Percentiles rank a stretch among this genome's conserved stretches.
phyloP scores from a whole-genome alignment of 148 eudicot genomes.

The Rhododendron simsii region DNA sequence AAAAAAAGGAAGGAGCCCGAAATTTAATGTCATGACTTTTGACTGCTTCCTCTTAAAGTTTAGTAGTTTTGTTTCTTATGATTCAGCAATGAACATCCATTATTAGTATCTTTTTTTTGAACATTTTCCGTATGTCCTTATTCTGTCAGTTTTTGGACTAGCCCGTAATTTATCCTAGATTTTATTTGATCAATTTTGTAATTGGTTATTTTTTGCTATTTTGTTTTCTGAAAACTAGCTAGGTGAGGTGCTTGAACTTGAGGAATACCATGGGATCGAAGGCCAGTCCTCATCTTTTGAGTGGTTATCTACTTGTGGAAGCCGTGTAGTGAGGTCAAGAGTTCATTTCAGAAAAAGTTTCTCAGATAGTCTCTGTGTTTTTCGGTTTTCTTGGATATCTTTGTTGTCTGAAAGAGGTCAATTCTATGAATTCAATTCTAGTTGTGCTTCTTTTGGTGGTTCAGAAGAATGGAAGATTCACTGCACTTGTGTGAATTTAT shows the following conservation, averaged over 20 bases:
- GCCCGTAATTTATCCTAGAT: too few species aligned
- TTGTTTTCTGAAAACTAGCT: background rate
- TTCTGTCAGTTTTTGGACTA: background rate
- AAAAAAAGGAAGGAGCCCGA: too few species aligned
- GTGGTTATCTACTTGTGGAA: background rate
- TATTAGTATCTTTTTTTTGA: background rate
- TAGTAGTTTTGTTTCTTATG: background rate
- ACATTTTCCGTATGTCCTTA: background rate
- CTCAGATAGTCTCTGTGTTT: background rate
- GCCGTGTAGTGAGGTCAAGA: background rate
- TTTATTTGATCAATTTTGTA: background rate
- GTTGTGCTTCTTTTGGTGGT: background rate
- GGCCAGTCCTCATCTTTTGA: constrained; percentile 35
- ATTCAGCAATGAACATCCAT: background rate
- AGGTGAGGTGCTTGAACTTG: constrained; percentile 47
- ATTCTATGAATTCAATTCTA: background rate
- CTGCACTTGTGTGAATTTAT: background rate
- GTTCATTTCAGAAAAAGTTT: background rate
- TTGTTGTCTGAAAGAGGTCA: background rate
- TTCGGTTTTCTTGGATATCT: background rate
- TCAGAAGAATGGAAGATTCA: background rate
- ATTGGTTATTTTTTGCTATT: background rate
- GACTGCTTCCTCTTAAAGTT: background rate
- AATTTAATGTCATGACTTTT: background rate
- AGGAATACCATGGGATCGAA: constrained; percentile 37